Evolutionary conservation across 2,329 filamentous ascomycete species (phyloP).

Genomic region (Huntiella decipiens): DNA sequence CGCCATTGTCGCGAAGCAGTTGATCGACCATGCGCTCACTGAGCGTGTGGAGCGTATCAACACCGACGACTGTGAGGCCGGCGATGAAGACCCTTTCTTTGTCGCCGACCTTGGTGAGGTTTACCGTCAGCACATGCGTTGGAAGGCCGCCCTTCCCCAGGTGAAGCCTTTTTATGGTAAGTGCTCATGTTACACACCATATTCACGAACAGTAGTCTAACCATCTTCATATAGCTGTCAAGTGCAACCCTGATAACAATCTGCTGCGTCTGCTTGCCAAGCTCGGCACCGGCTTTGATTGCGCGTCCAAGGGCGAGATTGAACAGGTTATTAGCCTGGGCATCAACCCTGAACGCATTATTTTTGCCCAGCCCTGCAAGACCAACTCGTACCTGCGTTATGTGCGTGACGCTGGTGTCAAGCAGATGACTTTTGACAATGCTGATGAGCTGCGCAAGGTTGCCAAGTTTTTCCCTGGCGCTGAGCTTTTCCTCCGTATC

Average conservation of each 20-base stretch:
- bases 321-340: conserved; percentile 74
- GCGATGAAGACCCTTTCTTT: conserved; percentile 95
- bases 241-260: conserved; percentile 90
- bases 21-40: conserved; percentile 77
- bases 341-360: conserved; percentile 75
- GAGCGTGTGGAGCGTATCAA: conserved; percentile 69
- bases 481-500: conserved; percentile 86
- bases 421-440: conserved; percentile 99
- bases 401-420: conserved; percentile 66
- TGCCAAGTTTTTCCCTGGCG: conserved; percentile 72
- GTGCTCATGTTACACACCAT: conserved; percentile 14
- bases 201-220: not conserved
- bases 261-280: conserved; percentile 73
- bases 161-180: conserved; percentile 92
- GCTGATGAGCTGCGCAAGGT: conserved; percentile 96
- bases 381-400: conserved; percentile 94
- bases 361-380: conserved; percentile 99
- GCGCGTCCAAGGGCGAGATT: conserved; percentile 93
- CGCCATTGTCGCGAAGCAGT: conserved; percentile 41
- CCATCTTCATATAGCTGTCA: conserved; percentile 49
- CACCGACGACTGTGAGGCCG: conserved; percentile 70
- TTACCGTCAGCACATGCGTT: conserved; percentile 94
- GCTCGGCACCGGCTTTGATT: conserved; percentile 91
- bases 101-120: conserved; percentile 95
- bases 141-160: conserved; percentile 83